Conservation (phyloP, 768 basidiomycete species). For the Xerocomellus intermedius region DNA sequence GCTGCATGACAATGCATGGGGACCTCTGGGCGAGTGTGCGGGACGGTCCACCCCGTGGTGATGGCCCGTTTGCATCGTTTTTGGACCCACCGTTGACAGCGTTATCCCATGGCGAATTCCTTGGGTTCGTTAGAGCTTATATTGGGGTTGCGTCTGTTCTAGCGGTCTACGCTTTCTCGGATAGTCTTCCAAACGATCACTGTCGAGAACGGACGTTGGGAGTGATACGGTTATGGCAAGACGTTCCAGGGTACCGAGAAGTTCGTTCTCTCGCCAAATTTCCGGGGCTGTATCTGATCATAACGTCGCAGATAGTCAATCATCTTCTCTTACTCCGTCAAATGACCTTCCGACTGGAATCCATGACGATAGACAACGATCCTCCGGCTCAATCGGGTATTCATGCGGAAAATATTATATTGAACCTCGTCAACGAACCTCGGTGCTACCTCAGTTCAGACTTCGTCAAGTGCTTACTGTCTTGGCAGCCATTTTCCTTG, state of each 20-base stretch:
- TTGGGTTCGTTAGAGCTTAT: conserved; percentile 62
- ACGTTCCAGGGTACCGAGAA: conserved; percentile 67
- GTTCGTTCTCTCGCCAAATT: conserved; percentile 38
- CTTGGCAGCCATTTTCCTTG: conserved; percentile 59
- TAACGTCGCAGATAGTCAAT: conserved; percentile 59
- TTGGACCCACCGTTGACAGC: conserved; percentile 31
- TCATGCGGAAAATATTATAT: conserved; percentile 67
- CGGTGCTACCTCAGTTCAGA: conserved; percentile 56
- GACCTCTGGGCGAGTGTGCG: conserved; percentile 40
- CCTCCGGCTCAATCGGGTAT: conserved; percentile 62
- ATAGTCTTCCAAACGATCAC: conserved; percentile 63
- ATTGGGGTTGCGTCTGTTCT: conserved; percentile 67
- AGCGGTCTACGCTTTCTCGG: conserved; percentile 77
- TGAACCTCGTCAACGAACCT: conserved; percentile 60
- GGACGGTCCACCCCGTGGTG: conserved; percentile 13
- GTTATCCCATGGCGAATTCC: conserved; percentile 54
- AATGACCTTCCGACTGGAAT: conserved; percentile 67
- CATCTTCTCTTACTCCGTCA: conserved; percentile 71
- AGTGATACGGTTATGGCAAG: conserved; percentile 43
- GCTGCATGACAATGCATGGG: conserved; percentile 60
- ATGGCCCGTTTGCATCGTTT: conserved; percentile 39
- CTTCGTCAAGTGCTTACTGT: conserved; percentile 57
- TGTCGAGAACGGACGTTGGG: conserved; percentile 65
- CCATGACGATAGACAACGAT: conserved; percentile 64
- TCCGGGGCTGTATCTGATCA: conserved; percentile 5